Base-by-base conservation (phyloP, 805 yeast genomes). In the Brettanomyces nanus region DNA sequence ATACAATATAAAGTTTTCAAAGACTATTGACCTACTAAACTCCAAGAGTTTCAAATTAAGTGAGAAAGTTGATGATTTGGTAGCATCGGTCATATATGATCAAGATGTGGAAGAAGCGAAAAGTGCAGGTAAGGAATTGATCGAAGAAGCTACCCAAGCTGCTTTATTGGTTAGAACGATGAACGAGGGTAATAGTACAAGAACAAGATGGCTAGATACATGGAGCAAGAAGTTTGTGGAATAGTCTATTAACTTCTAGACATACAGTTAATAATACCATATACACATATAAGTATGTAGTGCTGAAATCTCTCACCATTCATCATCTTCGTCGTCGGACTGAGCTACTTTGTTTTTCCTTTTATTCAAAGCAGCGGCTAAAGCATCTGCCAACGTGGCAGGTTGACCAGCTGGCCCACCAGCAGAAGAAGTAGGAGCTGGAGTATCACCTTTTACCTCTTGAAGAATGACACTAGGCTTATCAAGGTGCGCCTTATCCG, bases 241-340 rank as follows among this genome's bases (percentile, higher is more conserved):
- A 31, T 43, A 39, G 19, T 10, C n/a, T 10, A 10, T n/a, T 6
- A 9, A 11, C 21, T n/a, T 15, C 14, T 23, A 34, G 14, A 36
- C 15, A 6, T 20, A 36, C 19, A 17, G 28, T 30, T 33, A 36
- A 29, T 4, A 13, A 34, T 34, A 18, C 20, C 27, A 20, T 3
- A 26, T 19, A 26, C n/a, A 6, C 11, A 28, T 17, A 34, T 17
- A 15, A 14, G 27, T 10, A 14, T 17, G n/a, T 21, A 21, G 22
- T 33, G 11, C 20, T 11, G 15, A 15, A n/a, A 28, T 4, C 31
- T 5, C 17, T 34, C 45, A 73, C 86, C 86, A 80, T 37, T 85
- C 95, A 42, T 83, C 89, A 45, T 83, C 92, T 48, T 84, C 95
- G 42, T 82, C 92, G 45, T 86, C 95, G 47, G 86, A 78, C 15